These are phyloP conservation scores for Themeda triandra DNA, from an alignment of 176 grass and related monocot genomes.

Conservation along the genomic window DNA sequence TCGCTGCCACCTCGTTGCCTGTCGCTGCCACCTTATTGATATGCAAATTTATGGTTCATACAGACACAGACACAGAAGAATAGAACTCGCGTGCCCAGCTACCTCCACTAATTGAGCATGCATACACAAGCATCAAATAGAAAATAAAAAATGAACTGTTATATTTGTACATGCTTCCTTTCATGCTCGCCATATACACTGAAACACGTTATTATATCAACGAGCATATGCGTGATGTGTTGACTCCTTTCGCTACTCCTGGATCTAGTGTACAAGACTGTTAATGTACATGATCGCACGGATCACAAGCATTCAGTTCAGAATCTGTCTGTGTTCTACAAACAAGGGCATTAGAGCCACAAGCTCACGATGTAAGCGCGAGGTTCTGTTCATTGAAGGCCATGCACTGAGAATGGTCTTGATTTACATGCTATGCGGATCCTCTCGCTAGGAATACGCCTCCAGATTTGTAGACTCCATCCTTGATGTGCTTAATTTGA, in stretches of 20 bases:
- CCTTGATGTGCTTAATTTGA: background rate
- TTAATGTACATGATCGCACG: constrained; percentile 1
- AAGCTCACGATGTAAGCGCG: background rate
- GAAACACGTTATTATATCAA: background rate
- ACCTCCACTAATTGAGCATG: no score
- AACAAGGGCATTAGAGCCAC: constrained; percentile 34
- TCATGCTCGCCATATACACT: background rate
- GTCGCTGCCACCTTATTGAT: no score
- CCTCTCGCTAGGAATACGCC: background rate
- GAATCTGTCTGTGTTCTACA: constrained; percentile 45
- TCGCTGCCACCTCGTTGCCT: constrained; percentile 30
- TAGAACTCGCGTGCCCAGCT: background rate
- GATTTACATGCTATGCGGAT: background rate
- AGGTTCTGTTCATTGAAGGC: background rate
- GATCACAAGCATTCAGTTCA: constrained; percentile 1
- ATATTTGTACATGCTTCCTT: background rate
- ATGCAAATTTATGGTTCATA: background rate
- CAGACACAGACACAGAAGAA: background rate
- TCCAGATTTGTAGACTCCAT: background rate
- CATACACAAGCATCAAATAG: background rate
- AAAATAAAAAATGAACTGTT: background rate
- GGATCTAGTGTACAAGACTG: background rate
- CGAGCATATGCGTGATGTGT: background rate
- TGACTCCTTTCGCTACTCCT: background rate
- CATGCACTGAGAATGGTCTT: constrained; percentile 1